phyloP scores from a whole-genome alignment of 805 yeast species.

The Lachancea waltii region DNA sequence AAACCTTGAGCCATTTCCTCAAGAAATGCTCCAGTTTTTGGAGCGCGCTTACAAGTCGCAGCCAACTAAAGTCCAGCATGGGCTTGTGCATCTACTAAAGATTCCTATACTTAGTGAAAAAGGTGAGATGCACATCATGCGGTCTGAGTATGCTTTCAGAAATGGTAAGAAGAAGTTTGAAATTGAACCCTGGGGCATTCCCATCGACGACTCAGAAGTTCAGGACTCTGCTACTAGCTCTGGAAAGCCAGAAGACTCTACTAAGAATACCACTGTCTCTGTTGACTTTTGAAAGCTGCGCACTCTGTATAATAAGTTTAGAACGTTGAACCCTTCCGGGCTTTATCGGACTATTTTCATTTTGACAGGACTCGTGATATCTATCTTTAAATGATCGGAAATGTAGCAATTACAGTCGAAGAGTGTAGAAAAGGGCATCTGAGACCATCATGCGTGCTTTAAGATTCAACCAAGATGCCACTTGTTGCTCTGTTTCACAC shows the following conservation, averaged over 20 bases:
- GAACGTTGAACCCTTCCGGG: slow-evolving; percentile 1
- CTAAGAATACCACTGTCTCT: slow-evolving; percentile 2
- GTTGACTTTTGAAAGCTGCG: slow-evolving; percentile 4
- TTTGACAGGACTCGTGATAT: not conserved
- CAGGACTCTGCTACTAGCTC: slow-evolving; percentile 10
- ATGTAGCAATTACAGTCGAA: too few relatives aligned
- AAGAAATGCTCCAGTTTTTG: slow-evolving; percentile 57
- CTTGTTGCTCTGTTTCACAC: slow-evolving; percentile 69
- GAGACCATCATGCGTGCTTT: slow-evolving; percentile 47
- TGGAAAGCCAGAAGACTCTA: not conserved
- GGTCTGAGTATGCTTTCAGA: slow-evolving; percentile 77
- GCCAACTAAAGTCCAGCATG: slow-evolving; percentile 77
- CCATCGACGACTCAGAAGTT: slow-evolving; percentile 77
- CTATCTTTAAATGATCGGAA: too few relatives aligned
- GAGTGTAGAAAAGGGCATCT: too few relatives aligned
- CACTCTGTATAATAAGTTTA: not conserved
- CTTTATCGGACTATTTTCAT: slow-evolving; percentile 5
- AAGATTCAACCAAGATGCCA: slow-evolving; percentile 85
- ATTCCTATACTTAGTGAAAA: slow-evolving; percentile 58
- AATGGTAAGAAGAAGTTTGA: slow-evolving; percentile 80
- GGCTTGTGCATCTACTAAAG: slow-evolving; percentile 69
- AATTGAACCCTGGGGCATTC: slow-evolving; percentile 94
- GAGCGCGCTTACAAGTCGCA: slow-evolving; percentile 57
- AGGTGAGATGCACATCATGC: slow-evolving; percentile 72
- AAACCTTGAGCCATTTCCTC: slow-evolving; percentile 75